Percentiles rank a stretch among this genome's conserved stretches.
These are phyloP conservation scores for Chlamydomonas asymmetrica DNA, from an alignment of 139 green algal species.

Conservation along the genomic window DNA sequence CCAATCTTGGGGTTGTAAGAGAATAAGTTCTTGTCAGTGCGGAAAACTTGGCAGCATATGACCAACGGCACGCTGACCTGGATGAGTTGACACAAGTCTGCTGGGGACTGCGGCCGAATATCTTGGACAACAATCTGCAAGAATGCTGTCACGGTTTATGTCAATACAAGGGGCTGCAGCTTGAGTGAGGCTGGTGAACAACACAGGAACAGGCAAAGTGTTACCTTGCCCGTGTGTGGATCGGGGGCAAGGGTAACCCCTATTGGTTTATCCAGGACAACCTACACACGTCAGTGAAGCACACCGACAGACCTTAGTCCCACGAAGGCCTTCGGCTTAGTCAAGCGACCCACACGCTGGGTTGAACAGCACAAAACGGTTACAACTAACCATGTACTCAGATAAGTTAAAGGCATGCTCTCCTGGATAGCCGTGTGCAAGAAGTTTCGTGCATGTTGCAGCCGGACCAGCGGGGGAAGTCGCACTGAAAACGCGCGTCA, in stretches of 20 bases:
- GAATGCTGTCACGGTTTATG: no score
- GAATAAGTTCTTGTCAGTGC: no score
- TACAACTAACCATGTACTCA: slow-evolving; percentile 54
- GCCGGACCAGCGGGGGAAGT: no score
- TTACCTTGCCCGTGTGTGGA: slow-evolving; percentile 37
- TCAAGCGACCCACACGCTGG: no score
- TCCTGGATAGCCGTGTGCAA: slow-evolving; percentile 12
- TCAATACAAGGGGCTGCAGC: neutral
- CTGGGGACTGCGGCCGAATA: slow-evolving; percentile 26
- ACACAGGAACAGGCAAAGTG: no score
- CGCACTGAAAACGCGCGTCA: no score
- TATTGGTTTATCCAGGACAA: slow-evolving; percentile 51
- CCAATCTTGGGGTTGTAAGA: no score
- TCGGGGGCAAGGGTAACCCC: slow-evolving; percentile 50
- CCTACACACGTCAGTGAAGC: no score
- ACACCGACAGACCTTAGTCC: no score
- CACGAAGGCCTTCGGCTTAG: no score
- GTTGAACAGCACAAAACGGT: no score
- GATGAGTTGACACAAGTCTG: slow-evolving; percentile 20
- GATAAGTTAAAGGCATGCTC: slow-evolving; percentile 39
- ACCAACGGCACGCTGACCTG: slow-evolving; percentile 1
- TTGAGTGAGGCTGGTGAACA: neutral
- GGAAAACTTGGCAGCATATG: neutral
- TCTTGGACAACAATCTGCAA: slow-evolving; percentile 37
- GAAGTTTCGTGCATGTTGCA: no score